These are phyloP conservation scores for Metroxylon sagu DNA, from an alignment of 176 grass and related monocot genomes.

Conservation along the genomic window DNA sequence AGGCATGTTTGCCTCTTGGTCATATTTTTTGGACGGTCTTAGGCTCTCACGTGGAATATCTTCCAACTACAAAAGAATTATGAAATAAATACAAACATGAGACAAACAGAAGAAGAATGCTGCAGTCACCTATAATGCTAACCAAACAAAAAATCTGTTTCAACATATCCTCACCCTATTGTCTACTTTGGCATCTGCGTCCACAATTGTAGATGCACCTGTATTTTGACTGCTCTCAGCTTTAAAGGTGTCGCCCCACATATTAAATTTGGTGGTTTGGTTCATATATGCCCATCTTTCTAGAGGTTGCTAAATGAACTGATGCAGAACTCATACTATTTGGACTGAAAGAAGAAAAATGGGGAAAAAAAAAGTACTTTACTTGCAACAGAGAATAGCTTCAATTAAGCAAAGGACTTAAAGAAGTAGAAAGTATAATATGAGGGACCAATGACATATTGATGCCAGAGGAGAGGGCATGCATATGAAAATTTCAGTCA, in stretches of 20 bases:
- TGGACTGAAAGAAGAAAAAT: conserved; percentile 26
- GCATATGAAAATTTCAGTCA: too few relatives aligned
- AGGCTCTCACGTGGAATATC: conserved; percentile 29
- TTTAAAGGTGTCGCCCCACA: conserved; percentile 71
- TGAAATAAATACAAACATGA: conserved; percentile 9
- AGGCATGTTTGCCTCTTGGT: conserved; percentile 56
- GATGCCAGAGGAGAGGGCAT: too few relatives aligned
- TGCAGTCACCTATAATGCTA: neutral
- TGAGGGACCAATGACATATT: too few relatives aligned
- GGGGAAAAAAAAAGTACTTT: neutral
- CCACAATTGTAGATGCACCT: conserved; percentile 49
- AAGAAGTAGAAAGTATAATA: too few relatives aligned
- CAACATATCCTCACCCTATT: conserved; percentile 26
- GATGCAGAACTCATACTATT: conserved; percentile 63
- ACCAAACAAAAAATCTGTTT: too few relatives aligned
- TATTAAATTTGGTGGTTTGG: conserved; percentile 29
- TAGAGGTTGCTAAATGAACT: conserved; percentile 47
- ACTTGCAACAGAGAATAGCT: too few relatives aligned
- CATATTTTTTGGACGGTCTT: conserved; percentile 28
- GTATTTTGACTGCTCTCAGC: conserved; percentile 58
- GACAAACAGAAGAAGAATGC: neutral
- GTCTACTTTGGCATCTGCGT: conserved; percentile 48
- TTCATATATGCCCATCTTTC: conserved; percentile 58
- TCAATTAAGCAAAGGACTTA: too few relatives aligned
- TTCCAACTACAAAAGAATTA: conserved; percentile 34